Conservation (phyloP, 1,284 basidiomycete species). For the Pisolithus thermaeus region DNA sequence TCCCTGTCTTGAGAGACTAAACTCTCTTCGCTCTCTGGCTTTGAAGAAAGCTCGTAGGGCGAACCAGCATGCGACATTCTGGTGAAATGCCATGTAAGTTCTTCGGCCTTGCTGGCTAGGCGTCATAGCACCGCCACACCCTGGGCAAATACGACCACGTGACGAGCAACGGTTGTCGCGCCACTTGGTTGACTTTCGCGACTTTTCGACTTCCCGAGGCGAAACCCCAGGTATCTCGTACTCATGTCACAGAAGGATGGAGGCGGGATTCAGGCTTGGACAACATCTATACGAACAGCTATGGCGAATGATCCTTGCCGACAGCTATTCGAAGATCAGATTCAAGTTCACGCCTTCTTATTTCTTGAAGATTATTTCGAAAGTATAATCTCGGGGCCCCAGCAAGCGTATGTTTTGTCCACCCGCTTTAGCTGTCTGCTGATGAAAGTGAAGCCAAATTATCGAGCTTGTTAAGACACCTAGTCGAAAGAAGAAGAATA, state of each 20-base stretch:
- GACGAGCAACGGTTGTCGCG: neutral
- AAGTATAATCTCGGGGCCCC: constrained; percentile 58
- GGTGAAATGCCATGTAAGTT: too few species aligned
- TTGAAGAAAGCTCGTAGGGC: too few species aligned
- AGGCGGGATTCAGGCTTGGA: constrained; percentile 52
- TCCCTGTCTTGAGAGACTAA: too few species aligned
- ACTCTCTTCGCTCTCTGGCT: too few species aligned
- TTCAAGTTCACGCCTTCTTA: constrained; percentile 66
- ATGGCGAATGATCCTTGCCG: constrained; percentile 71
- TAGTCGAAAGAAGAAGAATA: constrained; percentile 60
- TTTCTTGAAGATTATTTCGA: constrained; percentile 76
- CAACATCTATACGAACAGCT: constrained; percentile 54
- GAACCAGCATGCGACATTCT: too few species aligned
- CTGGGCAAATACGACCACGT: neutral
- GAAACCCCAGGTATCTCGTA: neutral
- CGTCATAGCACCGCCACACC: too few species aligned
- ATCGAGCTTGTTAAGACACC: constrained; percentile 82
- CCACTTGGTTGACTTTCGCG: constrained; percentile 1
- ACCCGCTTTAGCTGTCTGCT: constrained; percentile 1
- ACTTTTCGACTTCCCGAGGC: neutral
- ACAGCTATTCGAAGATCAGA: constrained; percentile 61
- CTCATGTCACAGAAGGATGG: constrained; percentile 6
- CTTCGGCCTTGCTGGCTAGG: too few species aligned
- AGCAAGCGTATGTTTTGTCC: constrained; percentile 46
- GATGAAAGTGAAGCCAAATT: constrained; percentile 43